These are phyloP conservation scores for Cubamyces sp. DNA, from an alignment of 768 basidiomycete species.

Conservation along the genomic window DNA sequence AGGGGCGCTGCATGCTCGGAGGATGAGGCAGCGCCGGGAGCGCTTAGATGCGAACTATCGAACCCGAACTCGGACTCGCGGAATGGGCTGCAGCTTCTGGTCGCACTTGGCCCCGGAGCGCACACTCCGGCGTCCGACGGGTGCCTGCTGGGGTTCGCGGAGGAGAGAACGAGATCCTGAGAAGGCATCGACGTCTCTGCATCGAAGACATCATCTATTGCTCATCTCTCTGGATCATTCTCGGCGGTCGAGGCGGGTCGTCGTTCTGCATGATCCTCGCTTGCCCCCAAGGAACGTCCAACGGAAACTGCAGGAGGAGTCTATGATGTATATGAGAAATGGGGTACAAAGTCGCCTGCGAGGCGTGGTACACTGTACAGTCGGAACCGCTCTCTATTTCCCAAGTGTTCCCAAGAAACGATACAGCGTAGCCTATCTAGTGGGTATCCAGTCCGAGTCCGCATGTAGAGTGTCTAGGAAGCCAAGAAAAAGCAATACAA, in stretches of 20 bases:
- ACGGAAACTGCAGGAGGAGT: background rate
- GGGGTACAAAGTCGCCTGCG: constrained; percentile 13
- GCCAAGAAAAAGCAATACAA: background rate
- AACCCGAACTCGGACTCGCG: background rate
- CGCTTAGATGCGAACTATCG: constrained; percentile 16
- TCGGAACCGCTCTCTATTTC: constrained; percentile 22
- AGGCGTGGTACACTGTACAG: background rate
- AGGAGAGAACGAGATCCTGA: constrained; percentile 2
- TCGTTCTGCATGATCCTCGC: constrained; percentile 21
- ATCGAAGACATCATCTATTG: constrained; percentile 9
- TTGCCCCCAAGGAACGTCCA: constrained; percentile 14
- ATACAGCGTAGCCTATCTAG: background rate
- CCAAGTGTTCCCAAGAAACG: constrained; percentile 1
- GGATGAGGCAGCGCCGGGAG: background rate
- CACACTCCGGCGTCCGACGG: background rate
- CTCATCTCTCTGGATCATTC: constrained; percentile 21
- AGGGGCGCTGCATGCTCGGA: background rate
- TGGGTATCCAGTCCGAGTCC: constrained; percentile 10
- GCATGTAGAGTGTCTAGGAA: background rate
- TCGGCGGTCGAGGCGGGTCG: constrained; percentile 26
- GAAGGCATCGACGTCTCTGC: background rate
- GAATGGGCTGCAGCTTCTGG: background rate
- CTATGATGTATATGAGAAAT: constrained; percentile 10
- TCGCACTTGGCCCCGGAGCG: background rate
- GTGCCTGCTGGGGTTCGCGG: constrained; percentile 10